Base-by-base conservation (phyloP, 768 basidiomycete genomes). In the Lentinula edodes region DNA sequence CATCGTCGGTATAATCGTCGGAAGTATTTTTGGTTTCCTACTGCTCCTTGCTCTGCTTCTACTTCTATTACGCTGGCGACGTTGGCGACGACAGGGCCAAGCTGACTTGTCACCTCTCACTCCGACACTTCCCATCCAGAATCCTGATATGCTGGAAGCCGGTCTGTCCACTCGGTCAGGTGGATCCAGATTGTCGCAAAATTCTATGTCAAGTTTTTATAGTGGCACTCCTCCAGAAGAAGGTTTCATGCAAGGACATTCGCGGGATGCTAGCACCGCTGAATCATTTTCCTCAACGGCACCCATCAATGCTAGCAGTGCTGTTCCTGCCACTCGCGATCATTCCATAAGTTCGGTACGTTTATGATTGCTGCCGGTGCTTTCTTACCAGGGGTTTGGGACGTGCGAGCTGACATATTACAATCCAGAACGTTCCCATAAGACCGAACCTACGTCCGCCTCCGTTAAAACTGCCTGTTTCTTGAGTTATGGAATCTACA, bases 81-180 rank as follows among this genome's bases (percentile, higher is more conserved):
- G 67, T 55, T 70, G 71, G 34, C 65, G 65, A 7, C 69, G 45
- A 12, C 34, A 52, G 8, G 34, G 16, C 34, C 39, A 23, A 39
- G 62, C 9, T 35, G 51, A 16, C n/a, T 35, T 46, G 64, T 71
- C 64, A 63, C 67, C 48, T 63, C 72, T 16, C 13, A 73, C 74
- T 7, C 75, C 74, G 5, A 64, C 70, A 20, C 66, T 76, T 41
- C 75, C 75, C 10, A 72, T 75, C 69, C 72, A 76, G 66, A 46
- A 67, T 65, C 48, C 69, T 34, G 69, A 63, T 51, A 68, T 69
- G 61, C 59, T 72, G 65, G 72, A 74, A 59, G 69, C 68, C 10
- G 74, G 70, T 18, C 28, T 52, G n/a, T 68, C 68, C 10, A 73
- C 69, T 48, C 52, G 36, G 16, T 12, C 16, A 59, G 20, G 50